phyloP scores from a whole-genome alignment of 805 yeast species.

The Kodamaea neixiangensis region DNA sequence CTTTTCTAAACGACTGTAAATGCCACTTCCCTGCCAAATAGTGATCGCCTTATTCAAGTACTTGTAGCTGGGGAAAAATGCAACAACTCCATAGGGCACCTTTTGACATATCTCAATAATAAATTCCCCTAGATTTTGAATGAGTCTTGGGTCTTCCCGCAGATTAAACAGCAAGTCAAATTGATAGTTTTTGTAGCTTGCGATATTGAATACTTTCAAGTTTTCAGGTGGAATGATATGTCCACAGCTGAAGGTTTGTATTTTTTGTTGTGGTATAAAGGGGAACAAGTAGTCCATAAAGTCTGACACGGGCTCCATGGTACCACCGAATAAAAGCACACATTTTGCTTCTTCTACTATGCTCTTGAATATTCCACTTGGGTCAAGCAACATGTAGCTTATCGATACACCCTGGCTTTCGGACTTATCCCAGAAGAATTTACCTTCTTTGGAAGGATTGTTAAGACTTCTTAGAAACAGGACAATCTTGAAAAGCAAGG shows the following conservation, averaged over 20 bases:
- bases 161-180: slow-evolving; percentile 72
- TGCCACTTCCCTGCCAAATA: slow-evolving; percentile 49
- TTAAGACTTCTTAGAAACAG: slow-evolving; percentile 64
- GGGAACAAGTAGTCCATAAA: slow-evolving; percentile 69
- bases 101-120: slow-evolving; percentile 42
- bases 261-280: slow-evolving; percentile 34
- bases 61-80: slow-evolving; percentile 83
- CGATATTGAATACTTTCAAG: slow-evolving; percentile 59
- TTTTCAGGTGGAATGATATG: slow-evolving; percentile 79
- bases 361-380: slow-evolving; percentile 67
- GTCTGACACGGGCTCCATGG: slow-evolving; percentile 88
- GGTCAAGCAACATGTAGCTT: slow-evolving; percentile 77
- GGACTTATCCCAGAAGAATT: slow-evolving; percentile 60
- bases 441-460: slow-evolving; percentile 80
- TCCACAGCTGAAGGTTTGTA: slow-evolving; percentile 68
- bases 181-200: slow-evolving; percentile 17
- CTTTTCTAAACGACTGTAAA: slow-evolving; percentile 33
- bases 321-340: slow-evolving; percentile 88
- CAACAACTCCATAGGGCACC: slow-evolving; percentile 76
- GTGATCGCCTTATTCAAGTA: slow-evolving; percentile 55
- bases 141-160: slow-evolving; percentile 49
- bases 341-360: slow-evolving; percentile 66
- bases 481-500: slow-evolving; percentile 65
- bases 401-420: slow-evolving; percentile 35
- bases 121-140: slow-evolving; percentile 51